phyloP scores from a whole-genome alignment of 2,329 filamentous ascomycete species.

The Penicillium capsulatum region DNA sequence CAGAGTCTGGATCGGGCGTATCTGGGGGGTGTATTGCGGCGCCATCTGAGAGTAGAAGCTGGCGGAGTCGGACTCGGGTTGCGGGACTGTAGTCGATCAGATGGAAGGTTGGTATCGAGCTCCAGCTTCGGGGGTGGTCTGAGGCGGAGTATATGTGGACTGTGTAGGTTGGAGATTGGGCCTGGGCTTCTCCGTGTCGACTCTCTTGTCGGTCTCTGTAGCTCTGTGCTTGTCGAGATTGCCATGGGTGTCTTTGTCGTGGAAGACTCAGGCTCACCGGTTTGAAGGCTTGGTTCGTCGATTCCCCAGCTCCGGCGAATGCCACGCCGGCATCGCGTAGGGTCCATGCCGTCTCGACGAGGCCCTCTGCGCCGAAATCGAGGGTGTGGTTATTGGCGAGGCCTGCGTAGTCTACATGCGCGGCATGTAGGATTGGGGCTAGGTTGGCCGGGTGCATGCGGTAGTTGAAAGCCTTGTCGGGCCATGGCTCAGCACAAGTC shows the following conservation, averaged over 20 bases:
- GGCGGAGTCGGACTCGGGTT: slow-evolving; percentile 23
- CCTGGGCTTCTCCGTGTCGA: neutral
- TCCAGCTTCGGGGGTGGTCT: slow-evolving; percentile 38
- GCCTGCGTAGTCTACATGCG: slow-evolving; percentile 31
- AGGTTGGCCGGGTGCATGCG: slow-evolving; percentile 41
- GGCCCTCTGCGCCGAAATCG: slow-evolving; percentile 34
- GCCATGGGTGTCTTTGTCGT: neutral
- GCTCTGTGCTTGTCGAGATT: neutral
- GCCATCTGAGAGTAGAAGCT: slow-evolving; percentile 9
- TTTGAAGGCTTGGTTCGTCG: slow-evolving; percentile 24
- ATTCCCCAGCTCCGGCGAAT: slow-evolving; percentile 33
- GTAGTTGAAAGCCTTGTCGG: slow-evolving; percentile 41
- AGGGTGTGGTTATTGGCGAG: slow-evolving; percentile 42
- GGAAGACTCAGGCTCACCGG: slow-evolving; percentile 30
- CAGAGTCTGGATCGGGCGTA: neutral
- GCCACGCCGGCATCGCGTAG: slow-evolving; percentile 25
- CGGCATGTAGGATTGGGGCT: slow-evolving; percentile 27
- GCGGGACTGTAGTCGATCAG: slow-evolving; percentile 33
- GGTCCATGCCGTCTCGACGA: slow-evolving; percentile 33
- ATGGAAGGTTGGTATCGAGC: slow-evolving; percentile 32
- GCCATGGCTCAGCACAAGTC: slow-evolving; percentile 31
- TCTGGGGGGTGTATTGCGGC: neutral
- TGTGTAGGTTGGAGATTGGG: slow-evolving; percentile 1
- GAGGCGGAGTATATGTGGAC: slow-evolving; percentile 37
- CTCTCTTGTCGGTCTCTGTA: neutral